Evolutionary conservation across 2,329 filamentous ascomycete genomes (phyloP), one percentile per base, ranked within the genome.

Genomic region (Knoxdaviesia capensis): DNA sequence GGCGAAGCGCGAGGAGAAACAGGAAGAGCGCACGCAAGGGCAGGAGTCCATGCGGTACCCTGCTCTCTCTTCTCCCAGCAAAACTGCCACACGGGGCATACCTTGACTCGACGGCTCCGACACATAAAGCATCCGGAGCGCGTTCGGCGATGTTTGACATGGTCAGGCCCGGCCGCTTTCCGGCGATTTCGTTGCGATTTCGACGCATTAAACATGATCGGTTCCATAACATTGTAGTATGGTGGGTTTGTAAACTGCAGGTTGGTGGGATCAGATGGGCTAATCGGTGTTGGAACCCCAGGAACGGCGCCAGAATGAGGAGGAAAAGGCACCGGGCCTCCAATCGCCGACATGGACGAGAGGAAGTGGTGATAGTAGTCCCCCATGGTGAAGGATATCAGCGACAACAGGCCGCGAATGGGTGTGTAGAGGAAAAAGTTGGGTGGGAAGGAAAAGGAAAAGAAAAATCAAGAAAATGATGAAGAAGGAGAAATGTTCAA

Each of bases 71-170:
- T 20, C 20, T 20, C 20, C 20, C 20, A 20, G 20, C 20, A 20
- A 20, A 20, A 20, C 20, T 20, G 20, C 20, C 20, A 3, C 20
- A 20, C 20, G 20, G 20, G 2, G 40, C 54, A 48, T 63, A 77
- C 75, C 68, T 80, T 96, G 41, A 96, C 87, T 57, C 90, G 74
- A 49, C 90, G 74, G 52, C 78, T 79, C 45, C 90, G 74, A 59
- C 90, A 98, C 39, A 87, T 96, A 49, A 68, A 94, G 61, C 90
- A 98, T 31, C 90, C 90, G 48, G 86, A 94, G 51, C 90, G 72
- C 37, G 90, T 96, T 50, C 90, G 76, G 47, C 87, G 80, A 57
- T 96, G 88, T 59, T 96, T 96, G 50, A 92, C 80, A 53, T 81
- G 78, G 47, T 92, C 82, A 39, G 63, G 47, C 3, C 64, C 66